Evolutionary conservation across 257 asterid genomes (phyloP).

Genomic region (Petrea volubilis): DNA sequence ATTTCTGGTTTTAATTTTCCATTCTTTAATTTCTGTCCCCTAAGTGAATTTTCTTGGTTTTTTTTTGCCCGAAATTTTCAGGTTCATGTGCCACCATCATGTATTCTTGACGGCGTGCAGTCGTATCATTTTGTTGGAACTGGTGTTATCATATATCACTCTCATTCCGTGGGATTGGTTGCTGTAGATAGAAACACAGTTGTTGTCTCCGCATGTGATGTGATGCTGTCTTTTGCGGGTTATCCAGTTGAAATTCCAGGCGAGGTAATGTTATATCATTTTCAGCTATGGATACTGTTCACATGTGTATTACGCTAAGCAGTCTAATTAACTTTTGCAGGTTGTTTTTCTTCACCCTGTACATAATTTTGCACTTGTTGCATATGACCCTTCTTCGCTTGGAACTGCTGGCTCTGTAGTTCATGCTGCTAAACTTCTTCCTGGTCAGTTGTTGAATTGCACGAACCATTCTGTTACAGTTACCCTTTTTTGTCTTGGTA

Average conservation of each 20-base stretch:
- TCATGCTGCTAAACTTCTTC: conserved; percentile 96
- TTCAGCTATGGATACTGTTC: conserved; percentile 20
- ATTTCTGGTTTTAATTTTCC: conserved; percentile 14
- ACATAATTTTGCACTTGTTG: conserved; percentile 95
- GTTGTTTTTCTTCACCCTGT: conserved; percentile 99
- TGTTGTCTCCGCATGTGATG: conserved; percentile 91
- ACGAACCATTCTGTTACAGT: background rate
- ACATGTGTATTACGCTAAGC: conserved; percentile 20
- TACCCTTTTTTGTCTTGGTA: too few species aligned
- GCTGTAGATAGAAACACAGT: conserved; percentile 98
- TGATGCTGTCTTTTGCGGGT: conserved; percentile 98
- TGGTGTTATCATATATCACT: conserved; percentile 87
- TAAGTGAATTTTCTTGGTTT: conserved; percentile 6
- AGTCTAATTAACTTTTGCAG: conserved; percentile 40
- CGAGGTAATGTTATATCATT: conserved; percentile 59
- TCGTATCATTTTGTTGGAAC: conserved; percentile 97
- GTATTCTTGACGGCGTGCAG: conserved; percentile 99
- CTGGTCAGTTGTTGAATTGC: conserved; percentile 60
- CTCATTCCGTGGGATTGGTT: conserved; percentile 86
- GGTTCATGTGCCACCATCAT: conserved; percentile 98
- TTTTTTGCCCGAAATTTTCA: conserved; percentile 39
- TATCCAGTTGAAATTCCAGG: conserved; percentile 98
- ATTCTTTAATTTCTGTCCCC: conserved; percentile 15
- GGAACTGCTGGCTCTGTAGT: conserved; percentile 86
- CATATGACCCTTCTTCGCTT: conserved; percentile 90